Conservation (phyloP, 129 eudicot genomes). For the Smallanthus sonchifolius region DNA sequence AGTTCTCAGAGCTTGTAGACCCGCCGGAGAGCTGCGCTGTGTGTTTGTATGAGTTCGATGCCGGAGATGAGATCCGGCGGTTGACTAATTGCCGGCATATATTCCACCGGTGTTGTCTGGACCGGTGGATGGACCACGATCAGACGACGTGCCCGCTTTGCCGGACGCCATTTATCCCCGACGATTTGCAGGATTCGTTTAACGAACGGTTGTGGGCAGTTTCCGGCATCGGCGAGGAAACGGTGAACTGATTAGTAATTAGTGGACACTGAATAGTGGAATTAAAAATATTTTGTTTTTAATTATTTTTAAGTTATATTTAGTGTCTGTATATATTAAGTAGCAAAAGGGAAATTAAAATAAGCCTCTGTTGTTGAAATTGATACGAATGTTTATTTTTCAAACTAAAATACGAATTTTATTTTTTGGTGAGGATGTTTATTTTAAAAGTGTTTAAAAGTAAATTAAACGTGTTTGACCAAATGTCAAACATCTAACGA, state of each 20-base stretch:
- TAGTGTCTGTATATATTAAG: background rate
- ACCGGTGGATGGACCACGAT: slow-evolving; percentile 98
- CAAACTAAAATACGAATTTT: no score
- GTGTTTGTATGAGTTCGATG: slow-evolving; percentile 72
- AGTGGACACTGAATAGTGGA: slow-evolving; percentile 12
- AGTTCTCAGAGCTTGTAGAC: slow-evolving; percentile 48
- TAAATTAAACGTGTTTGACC: no score
- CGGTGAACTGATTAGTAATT: slow-evolving; percentile 44
- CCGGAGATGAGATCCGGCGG: slow-evolving; percentile 75
- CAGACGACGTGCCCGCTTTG: slow-evolving; percentile 95
- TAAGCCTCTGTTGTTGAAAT: no score
- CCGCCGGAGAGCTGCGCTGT: slow-evolving; percentile 82
- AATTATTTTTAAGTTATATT: background rate
- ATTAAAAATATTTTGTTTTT: background rate
- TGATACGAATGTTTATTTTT: no score
- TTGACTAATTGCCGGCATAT: slow-evolving; percentile 80
- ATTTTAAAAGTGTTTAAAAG: no score
- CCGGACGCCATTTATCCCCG: slow-evolving; percentile 64
- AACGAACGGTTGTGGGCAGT: slow-evolving; percentile 76
- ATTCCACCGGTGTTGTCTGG: slow-evolving; percentile 75
- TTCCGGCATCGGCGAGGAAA: slow-evolving; percentile 61
- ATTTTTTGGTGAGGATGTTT: no score
- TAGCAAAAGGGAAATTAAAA: no score
- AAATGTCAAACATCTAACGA: no score
- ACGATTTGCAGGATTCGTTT: slow-evolving; percentile 55